A percentile compares a stretch with the other conserved stretches of the same genome.
phyloP scores from a whole-genome alignment of 257 asterid genomes.

The Solanum lignicaule region DNA sequence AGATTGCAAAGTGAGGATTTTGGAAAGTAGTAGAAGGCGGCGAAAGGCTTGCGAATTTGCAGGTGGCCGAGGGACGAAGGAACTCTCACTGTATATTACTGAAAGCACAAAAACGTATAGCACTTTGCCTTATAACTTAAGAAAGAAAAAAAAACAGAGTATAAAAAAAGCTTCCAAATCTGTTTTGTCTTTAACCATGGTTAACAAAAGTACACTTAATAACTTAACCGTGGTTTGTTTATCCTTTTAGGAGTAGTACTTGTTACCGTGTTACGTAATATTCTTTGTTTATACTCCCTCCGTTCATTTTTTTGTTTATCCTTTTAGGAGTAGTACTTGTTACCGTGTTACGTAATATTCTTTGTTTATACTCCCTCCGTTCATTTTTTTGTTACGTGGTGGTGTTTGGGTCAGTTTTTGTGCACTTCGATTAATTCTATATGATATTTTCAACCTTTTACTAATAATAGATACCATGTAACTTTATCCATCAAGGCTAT shows the following conservation, averaged over 20 bases:
- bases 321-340: not conserved
- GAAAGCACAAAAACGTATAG: not conserved
- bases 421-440: too few species aligned
- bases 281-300: not conserved
- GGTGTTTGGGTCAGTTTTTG: too few species aligned
- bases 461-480: too few species aligned
- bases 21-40: conserved; percentile 26
- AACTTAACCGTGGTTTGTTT: conserved; percentile 1
- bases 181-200: conserved; percentile 4
- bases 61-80: conserved; percentile 18
- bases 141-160: not conserved
- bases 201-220: not conserved
- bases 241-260: not conserved
- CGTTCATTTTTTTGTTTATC: not conserved
- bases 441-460: too few species aligned
- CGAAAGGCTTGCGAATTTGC: conserved; percentile 23
- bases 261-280: not conserved
- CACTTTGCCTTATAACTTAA: not conserved
- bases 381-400: too few species aligned
- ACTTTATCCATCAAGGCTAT: too few species aligned
- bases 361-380: not conserved
- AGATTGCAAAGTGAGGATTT: not conserved
- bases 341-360: conserved; percentile 6
- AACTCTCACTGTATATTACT: not conserved
- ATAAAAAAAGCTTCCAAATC: not conserved